A percentile compares a stretch with the other conserved stretches of the same genome.
Evolutionary conservation across 129 eudicot genomes (phyloP).

Genomic region (Scalesia atractyloides): DNA sequence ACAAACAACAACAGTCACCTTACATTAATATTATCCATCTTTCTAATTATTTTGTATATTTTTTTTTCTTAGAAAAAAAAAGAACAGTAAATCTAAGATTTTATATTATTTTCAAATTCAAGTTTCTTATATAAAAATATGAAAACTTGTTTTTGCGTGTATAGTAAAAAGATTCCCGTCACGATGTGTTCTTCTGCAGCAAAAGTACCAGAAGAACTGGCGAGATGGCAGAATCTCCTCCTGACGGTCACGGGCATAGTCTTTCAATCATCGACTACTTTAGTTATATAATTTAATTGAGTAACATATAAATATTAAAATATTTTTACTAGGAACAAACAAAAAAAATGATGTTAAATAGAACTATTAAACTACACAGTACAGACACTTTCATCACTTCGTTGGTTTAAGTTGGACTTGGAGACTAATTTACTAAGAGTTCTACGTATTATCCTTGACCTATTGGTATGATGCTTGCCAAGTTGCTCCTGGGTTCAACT

Average conservation of each 20-base stretch:
- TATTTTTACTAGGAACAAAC: neutral
- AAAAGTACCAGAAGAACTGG: neutral
- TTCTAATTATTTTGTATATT: too few relatives aligned
- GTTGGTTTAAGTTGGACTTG: too few relatives aligned
- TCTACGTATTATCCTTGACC: too few relatives aligned
- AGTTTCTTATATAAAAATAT: neutral
- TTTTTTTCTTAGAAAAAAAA: neutral
- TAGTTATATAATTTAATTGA: neutral
- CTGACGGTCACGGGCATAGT: constrained; percentile 18
- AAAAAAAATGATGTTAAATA: too few relatives aligned
- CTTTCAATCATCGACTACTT: neutral
- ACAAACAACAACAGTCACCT: too few relatives aligned
- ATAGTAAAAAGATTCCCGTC: constrained; percentile 10
- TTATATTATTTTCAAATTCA: neutral
- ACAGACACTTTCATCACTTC: too few relatives aligned
- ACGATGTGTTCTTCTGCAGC: neutral
- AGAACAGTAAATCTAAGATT: neutral
- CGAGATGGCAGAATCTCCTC: constrained; percentile 25
- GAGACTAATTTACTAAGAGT: too few relatives aligned
- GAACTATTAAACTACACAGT: too few relatives aligned
- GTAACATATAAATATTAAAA: neutral
- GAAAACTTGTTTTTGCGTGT: neutral
- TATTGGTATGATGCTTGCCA: too few relatives aligned
- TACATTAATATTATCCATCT: too few relatives aligned
- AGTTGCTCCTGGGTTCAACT: too few relatives aligned